Base-by-base conservation (phyloP, 371 early-diverging fungal genomes). In the Catenaria anguillulae region DNA sequence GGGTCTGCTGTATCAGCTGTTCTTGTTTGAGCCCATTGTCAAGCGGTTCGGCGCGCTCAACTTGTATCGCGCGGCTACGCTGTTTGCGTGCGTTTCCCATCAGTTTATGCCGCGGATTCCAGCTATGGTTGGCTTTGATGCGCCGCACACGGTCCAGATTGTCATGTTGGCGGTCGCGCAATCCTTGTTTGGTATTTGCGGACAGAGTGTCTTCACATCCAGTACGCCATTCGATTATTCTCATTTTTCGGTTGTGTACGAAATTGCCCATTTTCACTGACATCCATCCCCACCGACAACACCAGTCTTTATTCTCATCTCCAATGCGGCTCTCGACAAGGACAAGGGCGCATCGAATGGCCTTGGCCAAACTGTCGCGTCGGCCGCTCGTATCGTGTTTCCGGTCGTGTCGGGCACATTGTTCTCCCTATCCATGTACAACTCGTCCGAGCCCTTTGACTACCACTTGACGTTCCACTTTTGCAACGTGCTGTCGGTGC, bases 1-100 rank as follows among this genome's bases (percentile, higher is more conserved):
- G 26, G 60, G 65, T 17, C 63, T 70, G 33, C 31, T 67, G 50
- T 70, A 65, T 61, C 70, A 70, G 62, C 50, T 67, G 15, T 63
- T 67, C 43, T 1, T 67, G 8, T 70, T 58, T 52, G 29, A 60
- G 33, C 55, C 65, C 8, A 26, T 69, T 40, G 40, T 40, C n/a
- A n/a, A n/a, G n/a, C n/a, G n/a, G n/a, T n/a, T n/a, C n/a, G n/a
- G n/a, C n/a, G n/a, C n/a, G n/a, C n/a, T n/a, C n/a, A n/a, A n/a
- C n/a, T n/a, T n/a, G n/a, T n/a, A n/a, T n/a, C n/a, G n/a, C n/a
- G n/a, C n/a, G n/a, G n/a, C n/a, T n/a, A n/a, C n/a, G n/a, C n/a
- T n/a, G n/a, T n/a, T n/a, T n/a, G n/a, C n/a, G n/a, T n/a, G n/a
- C n/a, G n/a, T n/a, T n/a, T n/a, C n/a, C n/a, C n/a, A n/a, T n/a